These are phyloP conservation scores for Dalbergia oliveri DNA, from an alignment of 306 rosid genomes.

Conservation along the genomic window DNA sequence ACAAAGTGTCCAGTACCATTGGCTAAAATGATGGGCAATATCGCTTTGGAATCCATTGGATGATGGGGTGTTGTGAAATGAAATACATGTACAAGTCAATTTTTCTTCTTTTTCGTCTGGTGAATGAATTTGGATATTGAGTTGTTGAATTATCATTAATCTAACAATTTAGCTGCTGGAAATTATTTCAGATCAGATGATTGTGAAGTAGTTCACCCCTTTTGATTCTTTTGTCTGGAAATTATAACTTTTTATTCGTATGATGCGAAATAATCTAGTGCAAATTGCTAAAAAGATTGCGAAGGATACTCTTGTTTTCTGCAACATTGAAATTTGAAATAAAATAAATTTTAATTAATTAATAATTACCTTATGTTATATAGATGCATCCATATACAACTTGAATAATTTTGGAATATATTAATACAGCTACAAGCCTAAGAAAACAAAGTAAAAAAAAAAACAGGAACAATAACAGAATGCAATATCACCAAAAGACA, in stretches of 20 bases:
- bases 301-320: not conserved
- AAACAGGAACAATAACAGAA: not conserved
- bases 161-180: not conserved
- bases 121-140: not conserved
- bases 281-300: not conserved
- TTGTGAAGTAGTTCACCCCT: not conserved
- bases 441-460: not conserved
- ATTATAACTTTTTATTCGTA: not conserved
- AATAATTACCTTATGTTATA: not conserved
- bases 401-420: not conserved
- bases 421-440: not conserved
- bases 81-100: not conserved
- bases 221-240: not conserved
- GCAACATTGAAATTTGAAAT: not conserved
- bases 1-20: constrained; percentile 84
- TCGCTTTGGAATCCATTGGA: constrained; percentile 63
- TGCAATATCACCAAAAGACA: not conserved
- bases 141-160: constrained; percentile 25
- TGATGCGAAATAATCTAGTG: not conserved
- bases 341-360: not conserved
- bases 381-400: not conserved
- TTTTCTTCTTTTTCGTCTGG: not conserved
- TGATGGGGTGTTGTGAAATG: constrained; percentile 32
- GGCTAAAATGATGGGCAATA: constrained; percentile 70
- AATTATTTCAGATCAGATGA: constrained; percentile 5